These are phyloP conservation scores for Triticum dicoccoides DNA, from an alignment of 176 grass and related monocot genomes.

Conservation along the genomic window DNA sequence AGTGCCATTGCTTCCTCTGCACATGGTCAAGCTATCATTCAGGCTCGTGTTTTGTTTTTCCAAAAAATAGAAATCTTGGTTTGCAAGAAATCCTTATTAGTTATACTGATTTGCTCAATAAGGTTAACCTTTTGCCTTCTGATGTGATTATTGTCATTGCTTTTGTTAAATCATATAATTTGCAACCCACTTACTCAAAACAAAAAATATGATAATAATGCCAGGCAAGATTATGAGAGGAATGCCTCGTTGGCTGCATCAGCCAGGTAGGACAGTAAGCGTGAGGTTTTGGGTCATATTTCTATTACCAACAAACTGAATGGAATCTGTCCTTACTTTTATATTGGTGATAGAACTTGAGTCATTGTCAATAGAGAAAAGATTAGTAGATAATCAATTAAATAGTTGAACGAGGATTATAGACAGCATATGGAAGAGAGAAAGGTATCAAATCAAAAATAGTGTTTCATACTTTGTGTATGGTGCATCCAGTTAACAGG, in stretches of 20 bases:
- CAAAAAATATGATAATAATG: conserved; percentile 16
- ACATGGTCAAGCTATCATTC: background rate
- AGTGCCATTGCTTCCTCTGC: conserved; percentile 2
- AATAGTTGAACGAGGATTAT: conserved; percentile 16
- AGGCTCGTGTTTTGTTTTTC: background rate
- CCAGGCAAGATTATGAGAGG: background rate
- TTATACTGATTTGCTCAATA: background rate
- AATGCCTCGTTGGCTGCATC: background rate
- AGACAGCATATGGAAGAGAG: background rate
- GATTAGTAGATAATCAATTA: background rate
- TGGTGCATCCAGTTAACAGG: background rate
- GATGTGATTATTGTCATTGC: background rate
- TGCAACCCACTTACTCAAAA: background rate
- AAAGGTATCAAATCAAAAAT: conserved; percentile 8
- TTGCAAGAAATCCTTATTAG: background rate
- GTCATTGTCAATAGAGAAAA: background rate
- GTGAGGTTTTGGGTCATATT: background rate
- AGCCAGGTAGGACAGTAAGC: background rate
- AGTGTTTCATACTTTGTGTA: background rate
- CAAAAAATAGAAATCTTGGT: background rate
- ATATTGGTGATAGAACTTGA: background rate
- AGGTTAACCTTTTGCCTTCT: background rate
- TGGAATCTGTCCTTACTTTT: conserved; percentile 4
- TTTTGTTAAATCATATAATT: background rate
- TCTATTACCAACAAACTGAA: conserved; percentile 12